Evolutionary conservation across 805 yeast species (phyloP), one percentile per base, ranked within the genome.

Genomic region (Candida loeiensis): DNA sequence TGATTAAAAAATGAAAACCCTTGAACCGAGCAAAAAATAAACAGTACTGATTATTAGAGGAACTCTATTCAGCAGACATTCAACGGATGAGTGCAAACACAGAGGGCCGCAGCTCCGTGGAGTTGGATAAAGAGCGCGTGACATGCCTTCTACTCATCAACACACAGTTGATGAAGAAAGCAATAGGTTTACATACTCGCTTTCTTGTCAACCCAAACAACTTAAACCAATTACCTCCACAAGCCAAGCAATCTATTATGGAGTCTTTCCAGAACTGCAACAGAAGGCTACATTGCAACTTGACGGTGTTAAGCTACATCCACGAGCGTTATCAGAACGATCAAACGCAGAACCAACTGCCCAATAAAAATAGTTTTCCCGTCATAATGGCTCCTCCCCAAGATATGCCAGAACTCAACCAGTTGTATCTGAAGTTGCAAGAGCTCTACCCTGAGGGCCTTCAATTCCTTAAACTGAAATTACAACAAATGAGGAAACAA

Each of bases 361-460:
- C 54, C 6, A 60, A 56, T 32, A 56, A 59, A 45, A 51, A 48
- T 53, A 36, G 56, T 54, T 69, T 69, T 40, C 83, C 83, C 2
- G 66, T 71, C 21, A 73, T 77, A 29, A 65, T 76, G 43, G 61
- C 74, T 1, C 72, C 83, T 4, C 82, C 82, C 6, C 69, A 69
- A 3, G 80, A 75, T 33, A 64, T 76, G 60, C 79, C 80, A 0
- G 82, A 76, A 47, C 59, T 77, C 31, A 59, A 61, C 37, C 71
- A 66, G 27, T 63, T 71, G 29, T 77, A 77, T 53, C 61, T 63
- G n/a, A 60, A 64, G 36, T 56, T 73, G 19, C 74, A 71, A 48
- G 71, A 70, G 38, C 51, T 77, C 26, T 77, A 76, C 45, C 80
- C 80, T 0, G 81, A 77, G 44, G 78, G 79, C 1, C 54, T 70